Percentiles rank a stretch among this genome's conserved stretches.
Evolutionary conservation across 805 yeast species (phyloP).

Genomic region (Kluyveromyces siamensis): DNA sequence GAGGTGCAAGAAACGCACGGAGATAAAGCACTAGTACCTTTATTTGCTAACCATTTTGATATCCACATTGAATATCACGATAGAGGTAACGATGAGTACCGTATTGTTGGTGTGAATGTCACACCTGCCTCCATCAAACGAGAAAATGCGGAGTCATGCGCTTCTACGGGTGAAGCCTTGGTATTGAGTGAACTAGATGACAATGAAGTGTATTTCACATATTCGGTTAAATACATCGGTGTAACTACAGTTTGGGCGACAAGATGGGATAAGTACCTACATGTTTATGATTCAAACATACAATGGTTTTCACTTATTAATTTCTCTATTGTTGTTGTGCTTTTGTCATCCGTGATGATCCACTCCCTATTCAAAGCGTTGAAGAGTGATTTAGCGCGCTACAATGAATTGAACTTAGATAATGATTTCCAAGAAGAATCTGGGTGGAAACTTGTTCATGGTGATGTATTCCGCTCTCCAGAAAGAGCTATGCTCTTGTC

Average conservation of each 20-base stretch:
- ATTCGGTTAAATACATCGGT: conserved; percentile 64
- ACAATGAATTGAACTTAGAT: conserved; percentile 82
- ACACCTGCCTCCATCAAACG: conserved; percentile 53
- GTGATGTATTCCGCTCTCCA: conserved; percentile 90
- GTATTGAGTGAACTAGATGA: conserved; percentile 40
- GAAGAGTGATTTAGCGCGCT: conserved; percentile 75
- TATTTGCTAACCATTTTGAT: conserved; percentile 73
- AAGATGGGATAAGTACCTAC: conserved; percentile 95
- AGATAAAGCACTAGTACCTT: conserved; percentile 31
- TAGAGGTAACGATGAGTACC: conserved; percentile 53
- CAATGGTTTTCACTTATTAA: conserved; percentile 93
- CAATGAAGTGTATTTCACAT: conserved; percentile 66
- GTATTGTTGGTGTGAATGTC: conserved; percentile 88
- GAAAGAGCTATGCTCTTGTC: conserved; percentile 59
- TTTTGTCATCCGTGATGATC: conserved; percentile 67
- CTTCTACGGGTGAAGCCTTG: conserved; percentile 32
- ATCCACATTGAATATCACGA: conserved; percentile 76
- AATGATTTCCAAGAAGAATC: conserved; percentile 84
- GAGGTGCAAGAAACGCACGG: conserved; percentile 12
- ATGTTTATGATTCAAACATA: conserved; percentile 82
- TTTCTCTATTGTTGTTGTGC: conserved; percentile 71
- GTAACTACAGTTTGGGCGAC: conserved; percentile 90
- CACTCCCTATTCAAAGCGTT: conserved; percentile 73
- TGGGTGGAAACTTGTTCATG: conserved; percentile 96
- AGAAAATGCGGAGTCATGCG: conserved; percentile 30